Evolutionary conservation across 352 stramenopile species (phyloP).

Genomic region (Pythium utonaiense): DNA sequence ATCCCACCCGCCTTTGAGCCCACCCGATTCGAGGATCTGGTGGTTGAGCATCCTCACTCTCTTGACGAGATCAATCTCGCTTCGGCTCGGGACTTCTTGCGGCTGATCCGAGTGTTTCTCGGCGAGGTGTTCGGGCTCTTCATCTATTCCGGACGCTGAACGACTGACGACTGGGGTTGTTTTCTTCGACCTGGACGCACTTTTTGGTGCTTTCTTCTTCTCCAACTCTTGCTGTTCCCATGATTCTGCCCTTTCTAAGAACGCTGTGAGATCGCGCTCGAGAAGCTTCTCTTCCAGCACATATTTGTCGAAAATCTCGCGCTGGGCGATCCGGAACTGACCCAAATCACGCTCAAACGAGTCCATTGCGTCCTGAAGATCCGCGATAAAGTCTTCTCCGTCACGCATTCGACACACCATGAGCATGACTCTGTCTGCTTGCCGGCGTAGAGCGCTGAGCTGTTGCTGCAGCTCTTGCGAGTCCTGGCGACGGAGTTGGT

Average conservation of each 20-base stretch:
- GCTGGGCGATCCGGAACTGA: constrained; percentile 34
- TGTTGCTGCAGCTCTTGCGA: constrained; percentile 32
- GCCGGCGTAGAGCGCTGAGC: constrained; percentile 29
- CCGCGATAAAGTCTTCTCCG: constrained; percentile 35
- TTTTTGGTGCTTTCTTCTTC: constrained; percentile 6
- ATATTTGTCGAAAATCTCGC: constrained; percentile 40
- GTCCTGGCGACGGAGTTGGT: constrained; percentile 26
- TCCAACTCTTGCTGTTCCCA: constrained; percentile 32
- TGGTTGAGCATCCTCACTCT: constrained; percentile 51
- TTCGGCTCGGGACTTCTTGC: constrained; percentile 5
- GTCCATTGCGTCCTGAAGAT: constrained; percentile 55
- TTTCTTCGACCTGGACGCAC: background rate
- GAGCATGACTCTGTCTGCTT: constrained; percentile 26
- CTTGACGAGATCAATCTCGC: constrained; percentile 35
- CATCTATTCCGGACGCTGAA: background rate
- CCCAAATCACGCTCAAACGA: constrained; percentile 40
- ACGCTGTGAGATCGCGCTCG: constrained; percentile 42
- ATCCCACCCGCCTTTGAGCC: constrained; percentile 57
- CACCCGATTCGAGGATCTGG: constrained; percentile 48
- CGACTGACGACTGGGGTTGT: background rate
- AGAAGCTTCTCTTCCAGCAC: constrained; percentile 56
- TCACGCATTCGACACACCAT: constrained; percentile 53
- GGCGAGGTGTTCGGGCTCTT: background rate
- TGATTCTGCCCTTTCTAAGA: constrained; percentile 37
- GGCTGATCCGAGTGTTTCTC: constrained; percentile 3